These are phyloP conservation scores for Leucaena leucocephala DNA, from an alignment of 306 rosid genomes.

Conservation along the genomic window DNA sequence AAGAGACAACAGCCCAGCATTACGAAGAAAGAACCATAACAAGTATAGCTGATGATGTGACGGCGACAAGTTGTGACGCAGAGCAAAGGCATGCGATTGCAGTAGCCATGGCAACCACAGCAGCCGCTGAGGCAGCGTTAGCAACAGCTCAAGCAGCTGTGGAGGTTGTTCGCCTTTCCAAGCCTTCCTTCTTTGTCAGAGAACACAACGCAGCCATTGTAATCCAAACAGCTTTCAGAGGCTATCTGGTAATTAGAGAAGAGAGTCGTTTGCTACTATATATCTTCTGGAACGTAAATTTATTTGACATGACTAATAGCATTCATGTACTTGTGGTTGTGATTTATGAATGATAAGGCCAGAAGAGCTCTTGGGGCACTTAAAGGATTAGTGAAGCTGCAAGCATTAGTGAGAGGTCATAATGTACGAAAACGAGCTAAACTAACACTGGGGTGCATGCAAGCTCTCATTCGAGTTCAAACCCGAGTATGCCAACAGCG, in stretches of 20 bases:
- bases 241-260: slow-evolving; percentile 47
- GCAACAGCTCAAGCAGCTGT: slow-evolving; percentile 53
- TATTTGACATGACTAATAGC: background rate
- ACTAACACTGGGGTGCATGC: slow-evolving; percentile 56
- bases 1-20: slow-evolving; percentile 39
- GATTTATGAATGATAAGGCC: slow-evolving; percentile 39
- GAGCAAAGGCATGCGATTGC: slow-evolving; percentile 47
- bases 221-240: slow-evolving; percentile 62
- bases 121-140: slow-evolving; percentile 50
- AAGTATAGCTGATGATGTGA: slow-evolving; percentile 22
- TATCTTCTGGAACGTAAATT: background rate
- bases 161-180: slow-evolving; percentile 40
- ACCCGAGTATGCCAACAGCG: slow-evolving; percentile 46
- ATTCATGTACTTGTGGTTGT: background rate
- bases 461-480: slow-evolving; percentile 60
- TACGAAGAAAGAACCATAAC: slow-evolving; percentile 34
- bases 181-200: slow-evolving; percentile 44
- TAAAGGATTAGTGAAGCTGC: slow-evolving; percentile 61
- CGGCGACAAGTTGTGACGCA: slow-evolving; percentile 11
- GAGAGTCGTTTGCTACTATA: too few species aligned
- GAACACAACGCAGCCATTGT: slow-evolving; percentile 51
- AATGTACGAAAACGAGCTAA: slow-evolving; percentile 58
- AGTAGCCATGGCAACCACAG: slow-evolving; percentile 51
- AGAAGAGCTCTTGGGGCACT: slow-evolving; percentile 65
- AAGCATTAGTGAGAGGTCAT: slow-evolving; percentile 62